Evolutionary conservation across 208 protist genomes (phyloP), one percentile per base, ranked within the genome.

Genomic region (Acanthamoeba lenticulata): DNA sequence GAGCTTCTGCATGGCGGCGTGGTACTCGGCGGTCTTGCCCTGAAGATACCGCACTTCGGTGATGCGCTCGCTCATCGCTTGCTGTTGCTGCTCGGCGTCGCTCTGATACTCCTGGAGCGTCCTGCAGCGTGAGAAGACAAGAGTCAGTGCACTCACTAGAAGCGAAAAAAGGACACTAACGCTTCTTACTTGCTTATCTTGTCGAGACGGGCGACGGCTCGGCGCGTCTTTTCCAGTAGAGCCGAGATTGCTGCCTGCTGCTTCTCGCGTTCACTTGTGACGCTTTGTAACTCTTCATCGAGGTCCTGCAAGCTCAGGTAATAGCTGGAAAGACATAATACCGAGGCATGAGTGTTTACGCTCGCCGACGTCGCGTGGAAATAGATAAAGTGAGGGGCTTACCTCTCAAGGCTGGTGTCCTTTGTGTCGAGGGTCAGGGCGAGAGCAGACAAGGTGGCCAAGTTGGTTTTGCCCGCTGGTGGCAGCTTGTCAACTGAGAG

Each of bases 1-100:
- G 32, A 79, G 69, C 69, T 79, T 79, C 69, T 79, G 69, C 40
- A 79, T 79, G 69, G 69, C 44, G 69, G 69, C 69, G 69, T 79
- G 32, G 36, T 21, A 40, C 69, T 79, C 69, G 24, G 69, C 69
- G 32, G 69, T 79, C 69, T 79, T 79, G 69, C 69, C 69, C 40
- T 79, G 69, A 4, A 79, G 69, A 45, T 79, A 79, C 36, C 69
- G 1, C 69, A 79, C 69, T 36, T 79, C 69, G 13, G 69, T 44
- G 13, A 79, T 79, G 6, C 40, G 32, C 27, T 79, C 69, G 36
- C 24, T 79, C 32, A 79, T 79, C 40, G 69, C 69, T 79, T 79
- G 69, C 69, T 79, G 38, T n/a, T 45, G 69, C 40, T 45, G 36
- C 5, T 79, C 69, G 17, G 69, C 24, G 2, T 45, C 40, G 69